Evolutionary conservation across 179 eudicot species (phyloP), one percentile per base, ranked within the genome.

Genomic region (Actinidia arguta): DNA sequence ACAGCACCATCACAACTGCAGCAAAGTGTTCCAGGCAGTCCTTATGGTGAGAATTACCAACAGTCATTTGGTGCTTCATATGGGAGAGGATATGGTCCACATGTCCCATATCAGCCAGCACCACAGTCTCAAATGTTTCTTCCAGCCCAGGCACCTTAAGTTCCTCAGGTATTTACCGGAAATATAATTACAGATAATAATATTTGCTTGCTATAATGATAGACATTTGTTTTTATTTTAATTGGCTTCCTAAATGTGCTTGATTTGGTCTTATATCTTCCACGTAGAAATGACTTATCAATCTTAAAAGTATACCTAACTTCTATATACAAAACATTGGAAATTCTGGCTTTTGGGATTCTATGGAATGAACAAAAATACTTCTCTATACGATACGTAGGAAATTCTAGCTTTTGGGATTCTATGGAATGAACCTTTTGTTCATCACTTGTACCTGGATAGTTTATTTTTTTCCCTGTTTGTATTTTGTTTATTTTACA

Each of bases 131-230:
- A 82, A 17, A 87, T 91, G 73, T 96, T 94, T 85, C 85, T 93
- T 75, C 99, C 99, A 80, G 76, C 94, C 58, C 98, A 83, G 79
- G 78, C 90, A 67, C 88, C 89, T 71, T 91, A 87, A 86, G 86
- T 78, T 78, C 87, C 89, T 3, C 90, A 80, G 93, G 98, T 95
- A 90, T 82, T 76, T 69, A 31, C 58, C 1, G 73, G 78, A 63
- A 78, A 9, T 51, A n/a, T 68, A 36, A 68, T 61, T 71, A 18
- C 3, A n/a, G 8, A 14, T 52, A 63, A 18, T 67, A 31, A 6
- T 63, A 18, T 82, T 83, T 47, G 11, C 76, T 50, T 78, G 62
- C 4, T 82, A 13, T 46, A 22, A 48, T 61, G 56, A 44, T 4
- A 59, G 80, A 24, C 24, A 51, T 77, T 24, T 46, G 71, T 46